phyloP scores from a whole-genome alignment of 129 eudicot genomes.

The Heracleum sosnowskyi region DNA sequence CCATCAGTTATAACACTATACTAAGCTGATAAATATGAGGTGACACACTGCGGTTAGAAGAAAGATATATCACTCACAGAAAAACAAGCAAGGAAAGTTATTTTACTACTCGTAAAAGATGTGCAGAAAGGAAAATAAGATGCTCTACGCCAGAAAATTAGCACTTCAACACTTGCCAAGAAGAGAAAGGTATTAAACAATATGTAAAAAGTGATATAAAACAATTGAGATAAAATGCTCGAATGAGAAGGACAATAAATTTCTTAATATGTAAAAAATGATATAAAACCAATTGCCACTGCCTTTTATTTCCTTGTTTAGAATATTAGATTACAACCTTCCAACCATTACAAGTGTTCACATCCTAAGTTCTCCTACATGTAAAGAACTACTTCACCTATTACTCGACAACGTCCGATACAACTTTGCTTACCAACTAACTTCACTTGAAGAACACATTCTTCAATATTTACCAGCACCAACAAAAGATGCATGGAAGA shows the following conservation, averaged over 20 bases:
- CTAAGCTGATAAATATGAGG: background rate
- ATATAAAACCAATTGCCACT: background rate
- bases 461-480: background rate
- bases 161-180: background rate
- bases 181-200: background rate
- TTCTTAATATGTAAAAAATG: too few species aligned
- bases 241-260: background rate
- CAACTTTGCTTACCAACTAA: too few species aligned
- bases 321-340: background rate
- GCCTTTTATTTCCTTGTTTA: background rate
- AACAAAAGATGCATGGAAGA: background rate
- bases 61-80: background rate
- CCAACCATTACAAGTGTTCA: background rate
- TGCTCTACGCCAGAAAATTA: background rate
- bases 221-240: background rate
- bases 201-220: background rate
- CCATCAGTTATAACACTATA: slow-evolving; percentile 32
- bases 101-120: background rate
- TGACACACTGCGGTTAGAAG: slow-evolving; percentile 3
- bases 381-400: background rate
- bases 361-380: background rate
- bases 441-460: background rate
- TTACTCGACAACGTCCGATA: too few species aligned
- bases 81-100: background rate
- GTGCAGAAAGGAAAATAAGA: background rate